These are phyloP conservation scores for Clathrus columnatus DNA, from an alignment of 768 basidiomycete genomes.

Conservation along the genomic window DNA sequence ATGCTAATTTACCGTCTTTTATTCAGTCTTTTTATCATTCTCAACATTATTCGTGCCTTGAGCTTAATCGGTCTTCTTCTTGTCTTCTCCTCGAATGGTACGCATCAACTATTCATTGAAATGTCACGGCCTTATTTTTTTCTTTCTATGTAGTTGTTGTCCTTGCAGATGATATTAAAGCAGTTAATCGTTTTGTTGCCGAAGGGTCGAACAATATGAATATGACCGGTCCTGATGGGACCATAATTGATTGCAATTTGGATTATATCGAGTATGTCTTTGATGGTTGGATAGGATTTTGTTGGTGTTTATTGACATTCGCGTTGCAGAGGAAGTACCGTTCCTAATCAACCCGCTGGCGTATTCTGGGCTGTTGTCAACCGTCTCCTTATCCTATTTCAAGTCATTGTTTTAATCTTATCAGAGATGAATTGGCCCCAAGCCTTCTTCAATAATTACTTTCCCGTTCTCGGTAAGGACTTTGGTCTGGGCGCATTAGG, in stretches of 20 bases:
- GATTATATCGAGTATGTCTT: conserved; percentile 71
- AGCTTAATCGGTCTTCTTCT: conserved; percentile 74
- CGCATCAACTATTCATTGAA: neutral
- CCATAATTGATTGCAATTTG: conserved; percentile 35
- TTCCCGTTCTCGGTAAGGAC: conserved; percentile 75
- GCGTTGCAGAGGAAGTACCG: conserved; percentile 55
- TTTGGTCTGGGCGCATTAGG: conserved; percentile 87
- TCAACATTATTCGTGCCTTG: conserved; percentile 70
- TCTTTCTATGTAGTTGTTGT: conserved; percentile 41
- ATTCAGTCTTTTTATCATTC: conserved; percentile 49
- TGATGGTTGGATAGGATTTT: neutral
- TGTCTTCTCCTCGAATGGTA: conserved; percentile 59
- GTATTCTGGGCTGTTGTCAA: conserved; percentile 89
- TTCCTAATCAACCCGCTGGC: conserved; percentile 86
- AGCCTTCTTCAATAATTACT: conserved; percentile 70
- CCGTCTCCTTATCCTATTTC: conserved; percentile 78
- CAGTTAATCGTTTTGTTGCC: conserved; percentile 57
- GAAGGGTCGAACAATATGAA: conserved; percentile 19
- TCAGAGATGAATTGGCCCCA: conserved; percentile 80
- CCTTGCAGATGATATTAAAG: conserved; percentile 63
- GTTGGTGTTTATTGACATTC: neutral
- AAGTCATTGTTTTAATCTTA: conserved; percentile 69
- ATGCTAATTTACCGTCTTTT: neutral
- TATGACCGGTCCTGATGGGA: conserved; percentile 20
- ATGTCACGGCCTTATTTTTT: conserved; percentile 14